Conservation (phyloP, 2,329 filamentous ascomycete species). For the Phyllosticta citribraziliensis region DNA sequence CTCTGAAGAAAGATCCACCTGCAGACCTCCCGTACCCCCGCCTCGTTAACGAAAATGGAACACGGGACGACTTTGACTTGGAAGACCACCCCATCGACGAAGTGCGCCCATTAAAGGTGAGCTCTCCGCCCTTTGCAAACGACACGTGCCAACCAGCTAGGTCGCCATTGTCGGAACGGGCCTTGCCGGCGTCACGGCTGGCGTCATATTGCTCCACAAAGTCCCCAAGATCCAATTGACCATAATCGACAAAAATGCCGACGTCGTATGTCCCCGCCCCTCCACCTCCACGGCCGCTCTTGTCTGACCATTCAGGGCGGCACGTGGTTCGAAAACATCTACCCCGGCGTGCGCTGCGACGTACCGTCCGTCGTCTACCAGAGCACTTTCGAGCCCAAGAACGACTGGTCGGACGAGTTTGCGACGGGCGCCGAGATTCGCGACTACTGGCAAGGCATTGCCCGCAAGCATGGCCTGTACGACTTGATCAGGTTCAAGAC, state of each 20-base stretch:
- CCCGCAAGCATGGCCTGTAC: conserved; percentile 56
- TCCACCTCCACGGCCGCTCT: conserved; percentile 26
- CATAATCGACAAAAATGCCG: conserved; percentile 58
- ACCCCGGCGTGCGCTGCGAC: conserved; percentile 59
- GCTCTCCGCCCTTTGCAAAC: too few species aligned
- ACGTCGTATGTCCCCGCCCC: conserved; percentile 44
- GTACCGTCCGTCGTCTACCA: conserved; percentile 63
- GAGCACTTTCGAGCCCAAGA: conserved; percentile 56
- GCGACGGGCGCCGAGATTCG: conserved; percentile 57
- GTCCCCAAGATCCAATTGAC: conserved; percentile 56
- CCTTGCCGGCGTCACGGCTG: conserved; percentile 53
- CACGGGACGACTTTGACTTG: conserved; percentile 17
- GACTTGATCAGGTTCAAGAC: conserved; percentile 46
- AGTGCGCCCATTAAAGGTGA: conserved; percentile 17
- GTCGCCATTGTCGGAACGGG: conserved; percentile 58
- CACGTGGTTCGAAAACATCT: conserved; percentile 34
- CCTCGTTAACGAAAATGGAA: not conserved
- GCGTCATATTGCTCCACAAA: conserved; percentile 56
- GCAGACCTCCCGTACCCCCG: not conserved
- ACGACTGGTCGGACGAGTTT: conserved; percentile 59
- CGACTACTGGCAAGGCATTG: conserved; percentile 55
- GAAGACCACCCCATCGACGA: conserved; percentile 24
- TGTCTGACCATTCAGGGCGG: not conserved
- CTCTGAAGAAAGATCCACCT: not conserved
- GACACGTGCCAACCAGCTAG: conserved; percentile 19